Percentiles rank a stretch among this genome's conserved stretches.
These are phyloP conservation scores for Arthrobotrys megalospora DNA, from an alignment of 2,329 filamentous ascomycete species.

Conservation along the genomic window DNA sequence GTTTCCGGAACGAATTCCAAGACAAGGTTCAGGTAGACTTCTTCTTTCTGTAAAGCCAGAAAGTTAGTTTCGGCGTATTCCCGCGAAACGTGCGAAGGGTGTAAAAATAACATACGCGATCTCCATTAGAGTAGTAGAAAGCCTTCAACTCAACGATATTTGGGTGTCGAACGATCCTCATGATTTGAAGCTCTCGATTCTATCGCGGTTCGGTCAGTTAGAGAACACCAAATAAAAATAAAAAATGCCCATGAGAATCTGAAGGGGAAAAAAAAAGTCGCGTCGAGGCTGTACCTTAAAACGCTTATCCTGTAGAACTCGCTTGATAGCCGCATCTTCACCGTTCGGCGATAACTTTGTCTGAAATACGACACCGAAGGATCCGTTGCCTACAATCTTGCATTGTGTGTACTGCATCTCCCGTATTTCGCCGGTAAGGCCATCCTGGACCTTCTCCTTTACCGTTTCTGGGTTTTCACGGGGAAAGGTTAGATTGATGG, in stretches of 20 bases:
- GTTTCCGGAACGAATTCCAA: constrained; percentile 99
- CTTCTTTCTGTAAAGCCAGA: constrained; percentile 80
- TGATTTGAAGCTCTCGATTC: constrained; percentile 99
- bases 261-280: constrained; percentile 23
- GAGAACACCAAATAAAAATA: constrained; percentile 1
- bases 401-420: constrained; percentile 99
- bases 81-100: neutral
- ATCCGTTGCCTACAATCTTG: constrained; percentile 99
- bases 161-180: constrained; percentile 98
- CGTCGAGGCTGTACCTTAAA: constrained; percentile 82
- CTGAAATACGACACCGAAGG: constrained; percentile 98
- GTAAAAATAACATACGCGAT: constrained; percentile 79
- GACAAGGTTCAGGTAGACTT: constrained; percentile 98
- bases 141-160: constrained; percentile 99
- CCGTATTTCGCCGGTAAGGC: constrained; percentile 93
- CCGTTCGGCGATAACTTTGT: constrained; percentile 98
- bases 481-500: neutral
- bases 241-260: neutral
- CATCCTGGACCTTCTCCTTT: constrained; percentile 98
- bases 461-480: constrained; percentile 80
- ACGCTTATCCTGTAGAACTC: constrained; percentile 97
- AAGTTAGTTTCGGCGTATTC: constrained; percentile 10
- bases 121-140: constrained; percentile 99
- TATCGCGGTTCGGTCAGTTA: constrained; percentile 69
- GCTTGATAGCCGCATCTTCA: constrained; percentile 98